Evolutionary conservation across 2,329 filamentous ascomycete genomes (phyloP).

Genomic region (Fusarium sp.): DNA sequence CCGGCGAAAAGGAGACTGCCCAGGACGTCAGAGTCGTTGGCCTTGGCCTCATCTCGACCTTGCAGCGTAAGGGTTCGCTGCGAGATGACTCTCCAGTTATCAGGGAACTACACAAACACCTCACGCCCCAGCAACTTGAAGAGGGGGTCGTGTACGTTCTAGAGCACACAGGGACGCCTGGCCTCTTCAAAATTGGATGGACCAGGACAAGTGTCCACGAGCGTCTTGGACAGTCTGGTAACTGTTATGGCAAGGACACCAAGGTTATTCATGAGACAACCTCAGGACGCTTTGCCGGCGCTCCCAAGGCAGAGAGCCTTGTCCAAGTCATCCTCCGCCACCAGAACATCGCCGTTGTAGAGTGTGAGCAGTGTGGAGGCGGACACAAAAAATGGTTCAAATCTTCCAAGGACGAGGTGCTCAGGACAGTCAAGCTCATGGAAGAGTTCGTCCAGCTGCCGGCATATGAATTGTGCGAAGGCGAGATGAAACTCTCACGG

Average conservation of each 20-base stretch:
- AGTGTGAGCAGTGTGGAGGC: conserved; percentile 5
- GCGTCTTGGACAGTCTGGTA: not conserved
- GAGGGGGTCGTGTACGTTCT: conserved; percentile 19
- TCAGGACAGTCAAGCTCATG: conserved; percentile 8
- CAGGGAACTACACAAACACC: not conserved
- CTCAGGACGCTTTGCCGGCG: not conserved
- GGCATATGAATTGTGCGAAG: conserved; percentile 14
- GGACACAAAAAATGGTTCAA: conserved; percentile 16
- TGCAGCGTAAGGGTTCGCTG: conserved; percentile 13
- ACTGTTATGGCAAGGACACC: conserved; percentile 10
- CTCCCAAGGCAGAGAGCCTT: conserved; percentile 16
- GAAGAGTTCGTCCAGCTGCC: conserved; percentile 12
- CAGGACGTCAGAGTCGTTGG: not conserved
- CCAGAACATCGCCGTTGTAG: not conserved
- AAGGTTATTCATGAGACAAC: conserved; percentile 10
- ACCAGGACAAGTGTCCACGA: not conserved
- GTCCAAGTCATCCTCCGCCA: not conserved
- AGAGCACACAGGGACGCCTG: not conserved
- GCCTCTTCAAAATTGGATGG: conserved; percentile 22
- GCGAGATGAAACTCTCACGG: conserved; percentile 8
- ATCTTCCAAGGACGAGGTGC: not conserved
- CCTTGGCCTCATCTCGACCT: not conserved
- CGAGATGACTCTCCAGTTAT: not conserved
- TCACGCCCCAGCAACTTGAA: not conserved
- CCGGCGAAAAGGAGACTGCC: not conserved